phyloP scores from a whole-genome alignment of 139 green algal species.

The Micractinium sp. region DNA sequence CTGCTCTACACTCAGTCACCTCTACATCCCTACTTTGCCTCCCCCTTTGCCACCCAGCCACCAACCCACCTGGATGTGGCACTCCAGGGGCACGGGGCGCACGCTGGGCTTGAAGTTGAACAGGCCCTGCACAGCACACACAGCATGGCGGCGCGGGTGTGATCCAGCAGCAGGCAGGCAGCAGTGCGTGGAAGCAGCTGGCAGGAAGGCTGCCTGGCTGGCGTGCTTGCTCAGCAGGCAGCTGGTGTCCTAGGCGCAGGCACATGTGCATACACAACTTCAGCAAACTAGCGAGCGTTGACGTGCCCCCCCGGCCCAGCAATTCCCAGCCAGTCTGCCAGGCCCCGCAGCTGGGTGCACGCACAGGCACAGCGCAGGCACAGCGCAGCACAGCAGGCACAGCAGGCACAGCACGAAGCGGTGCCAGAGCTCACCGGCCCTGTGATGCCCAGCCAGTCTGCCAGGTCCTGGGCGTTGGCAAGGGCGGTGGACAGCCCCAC shows the following conservation, averaged over 20 bases:
- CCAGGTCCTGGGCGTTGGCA: conserved; percentile 95
- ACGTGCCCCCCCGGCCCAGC: no score
- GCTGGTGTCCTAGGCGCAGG: no score
- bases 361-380: no score
- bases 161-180: background rate
- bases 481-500: conserved; percentile 96
- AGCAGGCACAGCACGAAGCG: no score
- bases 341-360: no score
- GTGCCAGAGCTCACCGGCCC: conserved; percentile 26
- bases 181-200: background rate
- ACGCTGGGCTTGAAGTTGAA: conserved; percentile 99
- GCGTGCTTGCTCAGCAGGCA: background rate
- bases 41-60: no score
- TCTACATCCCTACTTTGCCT: no score
- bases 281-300: no score
- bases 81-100: conserved; percentile 93
- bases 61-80: conserved; percentile 89
- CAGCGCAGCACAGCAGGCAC: background rate
- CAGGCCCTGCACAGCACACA: conserved; percentile 65
- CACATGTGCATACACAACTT: no score
- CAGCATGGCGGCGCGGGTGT: no score
- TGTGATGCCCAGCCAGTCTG: conserved; percentile 92
- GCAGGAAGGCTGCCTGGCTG: background rate
- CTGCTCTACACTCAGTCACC: no score
- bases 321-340: no score